Conservation (phyloP, 805 yeast genomes). For the Citeromyces nyonsensis region DNA sequence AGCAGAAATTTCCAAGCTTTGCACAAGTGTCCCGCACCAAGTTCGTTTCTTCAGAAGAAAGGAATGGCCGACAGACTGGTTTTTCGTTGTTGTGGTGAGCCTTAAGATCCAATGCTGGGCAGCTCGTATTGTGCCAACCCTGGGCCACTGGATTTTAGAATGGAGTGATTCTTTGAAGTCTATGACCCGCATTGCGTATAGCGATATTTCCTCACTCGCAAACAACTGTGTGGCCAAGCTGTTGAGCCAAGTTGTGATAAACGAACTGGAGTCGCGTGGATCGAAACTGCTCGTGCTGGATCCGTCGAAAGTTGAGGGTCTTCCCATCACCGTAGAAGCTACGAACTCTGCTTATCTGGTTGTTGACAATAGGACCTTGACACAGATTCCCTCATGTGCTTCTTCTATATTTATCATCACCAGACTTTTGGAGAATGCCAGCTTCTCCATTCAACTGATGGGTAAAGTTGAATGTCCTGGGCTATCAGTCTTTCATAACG, state of each 20-base stretch:
- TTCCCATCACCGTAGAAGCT: too few relatives aligned
- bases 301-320: too few relatives aligned
- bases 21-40: slow-evolving; percentile 5
- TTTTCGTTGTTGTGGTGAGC: slow-evolving; percentile 22
- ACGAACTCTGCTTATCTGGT: neutral
- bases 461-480: too few relatives aligned
- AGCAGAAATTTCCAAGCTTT: slow-evolving; percentile 21
- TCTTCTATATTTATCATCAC: neutral
- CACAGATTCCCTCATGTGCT: slow-evolving; percentile 1
- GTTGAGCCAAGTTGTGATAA: too few relatives aligned
- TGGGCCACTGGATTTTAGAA: slow-evolving; percentile 39
- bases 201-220: too few relatives aligned
- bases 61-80: slow-evolving; percentile 46
- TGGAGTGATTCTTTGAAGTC: slow-evolving; percentile 24
- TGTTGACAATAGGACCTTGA: neutral
- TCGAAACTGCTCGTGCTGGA: too few relatives aligned
- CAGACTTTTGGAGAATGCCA: too few relatives aligned
- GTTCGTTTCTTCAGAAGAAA: slow-evolving; percentile 25
- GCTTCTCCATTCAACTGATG: too few relatives aligned
- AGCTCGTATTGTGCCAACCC: slow-evolving; percentile 27
- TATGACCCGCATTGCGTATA: slow-evolving; percentile 1
- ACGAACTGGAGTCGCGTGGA: too few relatives aligned
- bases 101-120: slow-evolving; percentile 34
- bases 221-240: too few relatives aligned
- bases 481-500: too few relatives aligned